Evolutionary conservation across 768 basidiomycete genomes (phyloP).

Genomic region (Psilocybe azurescens): DNA sequence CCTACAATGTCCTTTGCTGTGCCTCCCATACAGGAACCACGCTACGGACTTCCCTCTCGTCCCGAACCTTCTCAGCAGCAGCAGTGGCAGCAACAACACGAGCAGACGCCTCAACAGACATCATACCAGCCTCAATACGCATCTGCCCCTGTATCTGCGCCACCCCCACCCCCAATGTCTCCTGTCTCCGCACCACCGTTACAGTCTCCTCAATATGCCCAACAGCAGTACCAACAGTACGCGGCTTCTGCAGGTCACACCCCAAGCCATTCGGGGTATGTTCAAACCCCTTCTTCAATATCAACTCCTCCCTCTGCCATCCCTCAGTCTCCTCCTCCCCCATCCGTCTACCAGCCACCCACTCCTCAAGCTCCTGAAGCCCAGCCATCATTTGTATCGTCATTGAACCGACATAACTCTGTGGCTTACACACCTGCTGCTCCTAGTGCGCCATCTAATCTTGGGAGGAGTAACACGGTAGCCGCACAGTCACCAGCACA

Average conservation of each 20-base stretch:
- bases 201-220: constrained; percentile 16
- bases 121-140: too few species aligned
- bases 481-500: constrained; percentile 25
- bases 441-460: constrained; percentile 29
- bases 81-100: too few species aligned
- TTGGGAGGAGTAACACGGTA: constrained; percentile 40
- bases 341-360: constrained; percentile 27
- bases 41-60: too few species aligned
- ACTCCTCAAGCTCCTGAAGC: constrained; percentile 29
- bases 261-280: too few species aligned
- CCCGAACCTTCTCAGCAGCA: too few species aligned
- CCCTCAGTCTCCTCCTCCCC: constrained; percentile 25
- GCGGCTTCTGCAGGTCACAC: background rate
- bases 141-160: too few species aligned
- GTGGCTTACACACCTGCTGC: constrained; percentile 34
- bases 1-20: too few species aligned
- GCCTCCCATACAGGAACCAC: too few species aligned
- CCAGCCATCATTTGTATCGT: constrained; percentile 14
- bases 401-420: constrained; percentile 40
- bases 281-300: constrained; percentile 3
- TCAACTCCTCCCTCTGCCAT: constrained; percentile 23
- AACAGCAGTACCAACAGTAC: constrained; percentile 32
- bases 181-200: constrained; percentile 9
- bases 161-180: background rate
- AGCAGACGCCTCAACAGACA: too few species aligned